A percentile compares a stretch with the other conserved stretches of the same genome.
Conservation (phyloP, 495 filamentous ascomycete species). For the Massariosphaeria phaeospora region DNA sequence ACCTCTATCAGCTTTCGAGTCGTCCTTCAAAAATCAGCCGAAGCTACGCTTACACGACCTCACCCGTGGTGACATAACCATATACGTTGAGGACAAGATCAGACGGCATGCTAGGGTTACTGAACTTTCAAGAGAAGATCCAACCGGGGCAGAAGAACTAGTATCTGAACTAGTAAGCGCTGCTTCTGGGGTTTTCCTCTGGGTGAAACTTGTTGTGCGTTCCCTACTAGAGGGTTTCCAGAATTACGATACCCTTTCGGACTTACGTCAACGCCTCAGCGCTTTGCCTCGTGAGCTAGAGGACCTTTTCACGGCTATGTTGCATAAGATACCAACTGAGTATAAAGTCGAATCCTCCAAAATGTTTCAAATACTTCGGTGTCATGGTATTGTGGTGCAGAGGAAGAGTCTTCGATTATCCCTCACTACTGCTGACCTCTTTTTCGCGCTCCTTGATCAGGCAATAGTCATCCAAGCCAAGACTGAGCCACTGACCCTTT, state of each 20-base stretch:
- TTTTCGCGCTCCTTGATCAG: neutral
- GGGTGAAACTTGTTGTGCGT: constrained; percentile 21
- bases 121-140: constrained; percentile 7
- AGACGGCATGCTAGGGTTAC: neutral
- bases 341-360: constrained; percentile 2
- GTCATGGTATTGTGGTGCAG: no score
- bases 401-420: neutral
- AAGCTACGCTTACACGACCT: constrained; percentile 20
- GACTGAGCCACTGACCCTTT: neutral
- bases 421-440: neutral
- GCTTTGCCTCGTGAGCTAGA: constrained; percentile 14
- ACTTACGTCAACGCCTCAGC: constrained; percentile 9
- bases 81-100: constrained; percentile 1
- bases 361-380: constrained; percentile 10
- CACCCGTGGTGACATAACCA: constrained; percentile 6
- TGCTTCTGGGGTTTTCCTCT: constrained; percentile 27
- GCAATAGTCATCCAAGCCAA: neutral
- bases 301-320: constrained; percentile 19
- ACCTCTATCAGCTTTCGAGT: constrained; percentile 15
- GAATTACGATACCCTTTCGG: constrained; percentile 6
- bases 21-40: constrained; percentile 4
- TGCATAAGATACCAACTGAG: constrained; percentile 1
- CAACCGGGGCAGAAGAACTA: neutral
- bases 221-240: constrained; percentile 15
- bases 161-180: constrained; percentile 4